These are phyloP conservation scores for Beta lomatogona DNA, from an alignment of 179 eudicot genomes.

Conservation along the genomic window DNA sequence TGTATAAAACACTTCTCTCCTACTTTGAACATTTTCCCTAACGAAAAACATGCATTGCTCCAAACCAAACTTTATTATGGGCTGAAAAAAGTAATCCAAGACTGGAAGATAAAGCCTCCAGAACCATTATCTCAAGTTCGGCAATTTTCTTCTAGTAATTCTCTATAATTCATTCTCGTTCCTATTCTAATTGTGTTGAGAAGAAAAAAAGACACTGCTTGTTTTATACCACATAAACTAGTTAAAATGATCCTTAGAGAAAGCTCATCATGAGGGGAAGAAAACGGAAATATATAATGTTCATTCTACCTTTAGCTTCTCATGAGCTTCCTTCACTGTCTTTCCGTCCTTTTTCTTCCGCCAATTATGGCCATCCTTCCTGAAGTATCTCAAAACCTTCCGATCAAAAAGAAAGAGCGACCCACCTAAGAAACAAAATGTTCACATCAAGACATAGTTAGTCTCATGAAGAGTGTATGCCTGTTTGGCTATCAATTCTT, in stretches of 20 bases:
- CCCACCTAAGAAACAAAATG: slow-evolving; percentile 50
- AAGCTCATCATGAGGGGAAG: neutral
- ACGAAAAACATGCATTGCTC: neutral
- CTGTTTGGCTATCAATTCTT: neutral
- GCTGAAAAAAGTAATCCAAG: neutral
- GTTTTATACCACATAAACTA: neutral
- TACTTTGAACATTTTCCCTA: neutral
- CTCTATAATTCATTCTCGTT: neutral
- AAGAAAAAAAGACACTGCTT: neutral
- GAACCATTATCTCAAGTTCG: slow-evolving; percentile 1
- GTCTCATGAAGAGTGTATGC: neutral
- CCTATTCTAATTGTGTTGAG: neutral
- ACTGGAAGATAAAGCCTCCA: neutral
- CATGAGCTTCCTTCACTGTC: slow-evolving; percentile 84
- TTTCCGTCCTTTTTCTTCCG: slow-evolving; percentile 90
- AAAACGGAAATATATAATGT: neutral
- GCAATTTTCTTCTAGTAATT: neutral
- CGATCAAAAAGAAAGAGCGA: slow-evolving; percentile 79
- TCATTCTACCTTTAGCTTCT: slow-evolving; percentile 62
- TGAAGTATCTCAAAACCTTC: slow-evolving; percentile 74
- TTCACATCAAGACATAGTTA: slow-evolving; percentile 10
- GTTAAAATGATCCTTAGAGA: neutral
- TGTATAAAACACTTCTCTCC: neutral
- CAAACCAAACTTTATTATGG: neutral
- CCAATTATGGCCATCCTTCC: slow-evolving; percentile 91